phyloP scores from a whole-genome alignment of 2,329 filamentous ascomycete genomes.

The Aspergillus candidus region DNA sequence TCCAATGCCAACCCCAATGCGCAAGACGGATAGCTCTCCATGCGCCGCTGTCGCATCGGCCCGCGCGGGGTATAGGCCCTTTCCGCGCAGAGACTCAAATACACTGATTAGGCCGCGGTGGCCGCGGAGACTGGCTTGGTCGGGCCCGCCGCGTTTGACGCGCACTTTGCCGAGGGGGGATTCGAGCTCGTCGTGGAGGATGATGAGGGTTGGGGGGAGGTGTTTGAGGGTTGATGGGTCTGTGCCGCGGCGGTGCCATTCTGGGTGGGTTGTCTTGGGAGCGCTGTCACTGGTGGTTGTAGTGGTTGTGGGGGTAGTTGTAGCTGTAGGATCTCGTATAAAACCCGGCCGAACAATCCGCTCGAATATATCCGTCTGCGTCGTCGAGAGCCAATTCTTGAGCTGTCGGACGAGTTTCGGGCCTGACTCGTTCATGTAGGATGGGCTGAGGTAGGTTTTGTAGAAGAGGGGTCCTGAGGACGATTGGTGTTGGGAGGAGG shows the following conservation, averaged over 20 bases:
- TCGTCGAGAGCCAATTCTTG: constrained; percentile 36
- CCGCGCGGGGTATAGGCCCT: constrained; percentile 28
- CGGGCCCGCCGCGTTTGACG: constrained; percentile 53
- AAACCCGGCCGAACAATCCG: constrained; percentile 4
- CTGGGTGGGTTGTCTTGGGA: neutral
- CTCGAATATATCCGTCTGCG: constrained; percentile 8
- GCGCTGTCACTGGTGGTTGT: constrained; percentile 4
- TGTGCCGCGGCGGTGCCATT: constrained; percentile 17
- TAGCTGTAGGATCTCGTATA: neutral
- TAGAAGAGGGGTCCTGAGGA: constrained; percentile 46
- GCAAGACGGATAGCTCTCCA: constrained; percentile 39
- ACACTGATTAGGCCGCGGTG: constrained; percentile 72
- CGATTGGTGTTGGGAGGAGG: constrained; percentile 42
- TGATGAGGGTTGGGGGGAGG: constrained; percentile 51
- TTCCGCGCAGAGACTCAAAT: constrained; percentile 47
- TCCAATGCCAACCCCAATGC: constrained; percentile 83
- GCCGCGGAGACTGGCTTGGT: constrained; percentile 55
- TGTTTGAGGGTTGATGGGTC: constrained; percentile 9
- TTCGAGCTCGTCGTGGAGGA: constrained; percentile 89
- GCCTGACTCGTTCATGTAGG: constrained; percentile 80
- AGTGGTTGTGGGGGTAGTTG: neutral
- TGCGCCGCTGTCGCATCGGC: constrained; percentile 27
- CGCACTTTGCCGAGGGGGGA: constrained; percentile 61
- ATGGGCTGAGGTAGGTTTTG: constrained; percentile 60
- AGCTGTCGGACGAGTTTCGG: constrained; percentile 62